Base-by-base conservation (phyloP, 345 rosid species). In the Salix koriyanagi region DNA sequence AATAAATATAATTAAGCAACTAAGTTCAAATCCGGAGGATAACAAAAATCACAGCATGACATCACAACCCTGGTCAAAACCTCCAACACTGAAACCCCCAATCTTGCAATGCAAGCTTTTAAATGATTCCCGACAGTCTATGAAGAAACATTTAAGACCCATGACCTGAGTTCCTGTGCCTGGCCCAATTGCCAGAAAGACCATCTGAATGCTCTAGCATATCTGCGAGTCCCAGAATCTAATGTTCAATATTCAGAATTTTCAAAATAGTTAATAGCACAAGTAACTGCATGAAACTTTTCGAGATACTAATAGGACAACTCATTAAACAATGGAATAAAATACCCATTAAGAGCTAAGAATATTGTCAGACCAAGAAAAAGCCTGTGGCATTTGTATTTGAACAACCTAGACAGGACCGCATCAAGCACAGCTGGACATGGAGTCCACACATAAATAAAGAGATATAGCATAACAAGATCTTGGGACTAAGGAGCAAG, bases 141-240 rank as follows among this genome's bases (percentile, higher is more conserved):
- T 79, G 79, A 74, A 76, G 84, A 78, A 84, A 84, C 77, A 85
- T 79, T 77, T 84, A 79, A 80, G 83, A 86, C 87, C 85, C 86
- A 84, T 87, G 85, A 83, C 72, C 87, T 81, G 85, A 84, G 85
- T 83, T 87, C 89, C 86, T 76, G 82, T 79, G 87, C 84, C 89
- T 84, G 90, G 87, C 91, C 87, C 87, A 86, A 81, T 79, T 86
- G 87, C 89, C 89, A 90, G 90, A 84, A 84, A 79, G 84, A 85
- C 89, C 87, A 86, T 85, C 89, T 85, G 88, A 82, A 85, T 81
- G 87, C 92, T 87, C 92, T 87, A 87, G 91, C 84, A 82, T 48
- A 90, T 90, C 90, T 89, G 90, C 88, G 88, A 88, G 85, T 89
- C 94, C 92, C 90, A 86, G 86, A 89, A 89, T 85, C 92, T 90